These are phyloP conservation scores for Acorus calamus DNA, from an alignment of 106 monocot species.

Conservation along the genomic window DNA sequence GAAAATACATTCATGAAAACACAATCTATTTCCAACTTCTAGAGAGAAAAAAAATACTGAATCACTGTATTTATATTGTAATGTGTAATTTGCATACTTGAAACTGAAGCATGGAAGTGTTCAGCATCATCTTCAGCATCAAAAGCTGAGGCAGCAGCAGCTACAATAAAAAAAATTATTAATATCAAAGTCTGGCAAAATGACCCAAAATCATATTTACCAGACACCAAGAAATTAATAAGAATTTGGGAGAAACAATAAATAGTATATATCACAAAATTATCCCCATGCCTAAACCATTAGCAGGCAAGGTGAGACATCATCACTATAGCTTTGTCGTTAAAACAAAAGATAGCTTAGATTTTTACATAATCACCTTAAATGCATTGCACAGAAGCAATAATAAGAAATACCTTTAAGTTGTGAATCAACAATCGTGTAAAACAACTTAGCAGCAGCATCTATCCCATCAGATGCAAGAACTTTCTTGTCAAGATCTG, in stretches of 20 bases:
- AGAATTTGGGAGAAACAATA: not conserved
- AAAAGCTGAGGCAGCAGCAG: conserved; percentile 75
- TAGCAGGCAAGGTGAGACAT: no score
- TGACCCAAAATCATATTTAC: no score
- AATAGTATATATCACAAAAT: not conserved
- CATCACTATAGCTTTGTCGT: no score
- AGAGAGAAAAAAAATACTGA: not conserved
- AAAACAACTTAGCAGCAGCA: conserved; percentile 64
- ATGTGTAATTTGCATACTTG: conserved; percentile 38
- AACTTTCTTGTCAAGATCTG: conserved; percentile 30
- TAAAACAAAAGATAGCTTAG: no score
- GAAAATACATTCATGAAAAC: conserved; percentile 9
- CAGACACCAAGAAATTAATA: no score
- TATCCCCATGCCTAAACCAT: not conserved
- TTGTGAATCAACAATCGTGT: conserved; percentile 47
- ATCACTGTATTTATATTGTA: not conserved
- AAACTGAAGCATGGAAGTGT: conserved; percentile 77
- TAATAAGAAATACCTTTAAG: conserved; percentile 47
- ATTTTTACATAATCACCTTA: no score
- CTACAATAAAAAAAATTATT: conserved; percentile 25
- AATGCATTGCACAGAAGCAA: not conserved
- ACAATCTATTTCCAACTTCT: not conserved
- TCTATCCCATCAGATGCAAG: conserved; percentile 52
- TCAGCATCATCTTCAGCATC: conserved; percentile 63
- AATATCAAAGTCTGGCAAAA: no score